Base-by-base conservation (phyloP, 2,329 filamentous ascomycete species). In the Aureobasidium sp. region DNA sequence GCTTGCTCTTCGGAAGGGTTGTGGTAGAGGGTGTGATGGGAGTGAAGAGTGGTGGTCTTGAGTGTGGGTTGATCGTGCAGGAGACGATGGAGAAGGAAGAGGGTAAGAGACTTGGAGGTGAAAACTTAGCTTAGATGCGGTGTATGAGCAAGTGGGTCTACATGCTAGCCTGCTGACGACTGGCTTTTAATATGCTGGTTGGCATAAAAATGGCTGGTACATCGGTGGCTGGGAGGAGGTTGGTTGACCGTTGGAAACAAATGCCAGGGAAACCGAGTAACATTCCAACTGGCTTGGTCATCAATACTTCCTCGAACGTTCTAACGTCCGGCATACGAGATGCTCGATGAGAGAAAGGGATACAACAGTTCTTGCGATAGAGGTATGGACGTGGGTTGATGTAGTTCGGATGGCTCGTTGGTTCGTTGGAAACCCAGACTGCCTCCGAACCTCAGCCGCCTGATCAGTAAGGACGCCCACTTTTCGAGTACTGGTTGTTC, bases 101-200 rank as follows among this genome's bases (percentile, higher is more conserved):
- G 40, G 38, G 53, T 38, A 23, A 46, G 40, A 35, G 40, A 46
- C 17, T 46, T 15, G 23, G 43, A 42, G 17, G 29, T 57, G 29
- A 46, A 55, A 37, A 57, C 53, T 57, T 57, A 57, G 40, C 53
- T 57, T 40, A 23, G 19, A 15, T 33, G 51, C 37, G 27, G 40
- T 57, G 40, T 57, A 19, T 46, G 40, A 46, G 40, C 42, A 57
- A 57, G 53, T 57, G 53, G 53, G 53, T 57, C 40, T 25, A 29
- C 40, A 35, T 57, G 25, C 40, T 57, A 45, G 27, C 53, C 40
- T 45, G 53, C 53, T 46, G 37, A 23, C 31, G 38, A 25, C 53
- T 46, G 53, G n/a, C 53, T 57, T 55, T 45, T 57, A 57, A 57
- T 40, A 57, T 57, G 40, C 46, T 46, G 53, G 53, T 40, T 33